A percentile compares a stretch with the other conserved stretches of the same genome.
Evolutionary conservation across 257 asterid species (phyloP).

Genomic region (Solanum chiquidenum): DNA sequence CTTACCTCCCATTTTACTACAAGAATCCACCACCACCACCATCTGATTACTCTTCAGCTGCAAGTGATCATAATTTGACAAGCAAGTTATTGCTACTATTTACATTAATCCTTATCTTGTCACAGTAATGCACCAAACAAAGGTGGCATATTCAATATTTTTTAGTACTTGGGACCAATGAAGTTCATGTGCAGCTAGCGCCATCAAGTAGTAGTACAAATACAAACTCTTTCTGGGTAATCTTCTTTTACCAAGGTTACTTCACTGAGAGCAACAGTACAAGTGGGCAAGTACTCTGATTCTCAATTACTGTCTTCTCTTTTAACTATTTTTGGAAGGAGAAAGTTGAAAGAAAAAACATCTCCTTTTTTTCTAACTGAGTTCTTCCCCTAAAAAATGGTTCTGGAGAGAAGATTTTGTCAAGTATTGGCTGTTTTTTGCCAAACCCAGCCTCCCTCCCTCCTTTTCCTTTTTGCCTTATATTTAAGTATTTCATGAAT

Average conservation of each 20-base stretch:
- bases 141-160: neutral
- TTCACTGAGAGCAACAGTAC: neutral
- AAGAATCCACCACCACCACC: conserved; percentile 14
- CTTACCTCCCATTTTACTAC: conserved; percentile 36
- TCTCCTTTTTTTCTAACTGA: neutral
- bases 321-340: neutral
- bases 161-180: neutral
- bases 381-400: neutral
- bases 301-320: neutral
- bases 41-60: conserved; percentile 4
- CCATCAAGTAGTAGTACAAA: neutral
- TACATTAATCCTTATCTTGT: neutral
- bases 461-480: neutral
- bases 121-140: neutral
- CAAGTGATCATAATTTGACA: neutral
- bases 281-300: neutral
- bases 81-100: neutral
- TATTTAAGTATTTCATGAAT: neutral
- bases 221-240: neutral
- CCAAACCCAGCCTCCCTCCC: neutral
- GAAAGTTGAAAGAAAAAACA: neutral
- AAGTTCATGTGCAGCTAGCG: neutral
- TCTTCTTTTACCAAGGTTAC: neutral
- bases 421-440: neutral
- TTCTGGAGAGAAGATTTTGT: neutral